Evolutionary conservation across 331 rosid genomes (phyloP), one percentile per base, ranked within the genome.

Genomic region (Telfairia occidentalis): DNA sequence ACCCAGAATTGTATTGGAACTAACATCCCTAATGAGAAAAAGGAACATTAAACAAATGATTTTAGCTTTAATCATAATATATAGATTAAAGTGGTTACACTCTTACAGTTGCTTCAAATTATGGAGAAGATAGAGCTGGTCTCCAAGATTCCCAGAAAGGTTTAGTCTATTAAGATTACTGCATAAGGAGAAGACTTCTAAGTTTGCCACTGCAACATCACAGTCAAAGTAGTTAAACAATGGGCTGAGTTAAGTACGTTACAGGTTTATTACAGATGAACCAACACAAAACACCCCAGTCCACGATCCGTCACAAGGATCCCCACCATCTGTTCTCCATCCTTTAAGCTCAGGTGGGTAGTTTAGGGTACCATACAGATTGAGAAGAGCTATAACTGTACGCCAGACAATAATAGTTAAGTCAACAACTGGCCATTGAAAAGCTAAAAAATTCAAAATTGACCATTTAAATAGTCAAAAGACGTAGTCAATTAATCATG

Each of bases 271-370:
- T 58, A 94, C 84, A 43, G 97, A 87, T 34, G 97, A 84, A 2
- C 85, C 92, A 80, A 76, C 84, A 82, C 97, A 94, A 46, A 82
- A 84, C 26, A 94, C 96, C 81, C 96, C 97, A 7, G 74, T 77
- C 98, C 96, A 94, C 78, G 87, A 83, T 80, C 92, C 89, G 76
- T 59, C 86, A 67, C 98, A 94, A 75, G 98, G 98, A 85, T 94
- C 92, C 60, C 71, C 81, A 40, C 89, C 84, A 42, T 85, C 79
- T 24, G 29, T 35, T 83, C 75, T 81, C 98, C 97, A 94, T 54
- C 91, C 89, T 60, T 77, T 79, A 73, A 94, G 87, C 83, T 12
- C 75, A 4, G 76, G 34, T 26, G 97, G 90, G 50, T 45, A 28
- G 83, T 91, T 90, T 69, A 94, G 83, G 71, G 87, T 38, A 76